Base-by-base conservation (phyloP, 176 grass and related monocot species). In the Carex kokanica region DNA sequence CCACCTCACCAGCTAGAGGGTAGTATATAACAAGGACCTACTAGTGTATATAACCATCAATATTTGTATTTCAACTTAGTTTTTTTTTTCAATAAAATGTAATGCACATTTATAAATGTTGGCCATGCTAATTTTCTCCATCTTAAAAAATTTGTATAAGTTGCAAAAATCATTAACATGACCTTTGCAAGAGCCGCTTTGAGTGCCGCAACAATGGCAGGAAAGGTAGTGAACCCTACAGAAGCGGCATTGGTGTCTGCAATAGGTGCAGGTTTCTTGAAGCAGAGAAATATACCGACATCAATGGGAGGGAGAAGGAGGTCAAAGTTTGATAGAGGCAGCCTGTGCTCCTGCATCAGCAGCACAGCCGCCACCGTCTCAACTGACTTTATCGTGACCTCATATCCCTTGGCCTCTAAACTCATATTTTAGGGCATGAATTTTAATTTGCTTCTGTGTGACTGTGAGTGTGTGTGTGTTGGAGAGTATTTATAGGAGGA, bases 281-380 rank as follows among this genome's bases (percentile, higher is more conserved):
- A 97, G 86, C 94, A 97, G 81, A 91, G 74, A 89, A 97, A 91
- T 68, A 97, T 78, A 68, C 94, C 83, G 34, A 93, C 86, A 16
- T 90, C 81, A 2, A 93, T 65, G 60, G 86, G 75, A 7, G 94
- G 94, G 25, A 93, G 78, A 57, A 97, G 86, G 43, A 97, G 89
- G 87, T 97, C 89, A 12, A 93, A 89, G 89, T 93, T 93, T 4
- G 94, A 93, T 54, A 93, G 86, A 14, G 91, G 71, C 38, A 89
- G 81, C 2, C 36, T 78, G 81, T 91, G 88, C 38, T 83, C 78
- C 41, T 89, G 87, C 65, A 87, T 25, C 25, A 79, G 89, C 64
- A 88, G 87, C 60, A 82, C 84, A 18, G 91, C 74, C 1, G 31
- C 72, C 65, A 93, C 87, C 77, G 57, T 85, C 52, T 54, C 80